Conservation (phyloP, 78 protist species). For the Tieghemostelium lacteum region DNA sequence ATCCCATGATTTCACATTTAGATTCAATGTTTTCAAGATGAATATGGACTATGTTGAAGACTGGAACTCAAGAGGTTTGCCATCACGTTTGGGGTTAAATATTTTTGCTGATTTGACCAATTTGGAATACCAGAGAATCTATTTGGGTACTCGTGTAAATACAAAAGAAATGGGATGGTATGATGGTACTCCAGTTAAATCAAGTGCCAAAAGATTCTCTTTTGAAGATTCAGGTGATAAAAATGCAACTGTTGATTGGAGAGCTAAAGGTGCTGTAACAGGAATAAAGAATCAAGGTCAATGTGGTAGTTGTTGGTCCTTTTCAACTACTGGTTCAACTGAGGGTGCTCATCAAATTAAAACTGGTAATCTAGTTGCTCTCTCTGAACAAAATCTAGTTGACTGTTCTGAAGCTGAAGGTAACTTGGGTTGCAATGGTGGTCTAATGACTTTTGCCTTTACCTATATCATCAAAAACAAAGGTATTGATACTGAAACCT, state of each 20-base stretch:
- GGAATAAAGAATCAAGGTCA: constrained; percentile 32
- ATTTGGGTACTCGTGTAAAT: constrained; percentile 38
- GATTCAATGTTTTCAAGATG: constrained; percentile 18
- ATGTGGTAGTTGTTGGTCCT: constrained; percentile 42
- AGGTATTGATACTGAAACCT: constrained; percentile 83
- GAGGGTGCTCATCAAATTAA: constrained; percentile 50
- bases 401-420: not conserved
- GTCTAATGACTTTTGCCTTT: constrained; percentile 72
- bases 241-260: constrained; percentile 38
- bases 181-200: not conserved
- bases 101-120: constrained; percentile 64
- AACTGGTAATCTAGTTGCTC: constrained; percentile 44
- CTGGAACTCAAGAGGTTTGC: constrained; percentile 22
- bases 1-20: not conserved
- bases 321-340: constrained; percentile 25
- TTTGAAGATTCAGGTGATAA: too few relatives aligned
- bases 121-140: constrained; percentile 7
- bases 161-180: not conserved
- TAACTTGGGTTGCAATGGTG: constrained; percentile 85
- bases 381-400: constrained; percentile 35
- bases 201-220: too few relatives aligned
- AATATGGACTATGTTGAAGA: constrained; percentile 54
- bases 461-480: constrained; percentile 66
- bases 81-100: constrained; percentile 32
- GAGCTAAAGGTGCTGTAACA: constrained; percentile 25